Base-by-base conservation (phyloP, 2,329 filamentous ascomycete genomes). In the Emergomyces pasteurianus region DNA sequence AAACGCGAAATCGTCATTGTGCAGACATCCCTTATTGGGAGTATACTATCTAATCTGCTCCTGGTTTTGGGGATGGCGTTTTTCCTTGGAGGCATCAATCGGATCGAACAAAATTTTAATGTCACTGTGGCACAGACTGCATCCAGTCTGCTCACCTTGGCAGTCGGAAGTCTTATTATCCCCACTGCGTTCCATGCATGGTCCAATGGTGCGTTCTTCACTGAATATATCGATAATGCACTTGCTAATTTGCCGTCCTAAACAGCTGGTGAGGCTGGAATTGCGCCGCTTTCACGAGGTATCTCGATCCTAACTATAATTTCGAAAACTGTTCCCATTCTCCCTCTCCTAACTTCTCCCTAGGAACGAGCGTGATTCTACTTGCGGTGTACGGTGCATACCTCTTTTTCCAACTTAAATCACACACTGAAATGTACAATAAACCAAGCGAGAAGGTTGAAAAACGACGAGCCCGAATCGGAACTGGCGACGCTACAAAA, bases 31-130 rank as follows among this genome's bases (percentile, higher is more conserved):
- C 80, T 97, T 34, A 89, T 96, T 64, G 92, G 92, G 60, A 92
- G 87, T 73, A 95, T 96, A 72, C 79, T 96, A 26, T 96, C 91
- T 49, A 96, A 96, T 71, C 75, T 97, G 62, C 82, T 96, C 3
- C 83, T 96, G 16, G 90, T 96, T 58, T 79, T 96, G 79, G 92
- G 90, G 60, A 95, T 92, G 85, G 94, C 87, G 72, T 96, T 95
- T 80, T 94, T 95, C 78, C 87, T 89, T 63, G 91, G 90, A 57
- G 90, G 90, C 3, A 73, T 95, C 66, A 86, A 88, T 62, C 84
- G 92, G 34, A 70, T 83, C 34, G 88, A 95, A 71, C 92, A 96
- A 72, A 86, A 84, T 73, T 97, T 96, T 82, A 96, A 96, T 78
- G 85, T 88, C 40, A 92, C 89, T 0, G 91, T 96, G 7, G 92